Evolutionary conservation across 768 basidiomycete genomes (phyloP).

Genomic region (Symmetrospora coprosmae): DNA sequence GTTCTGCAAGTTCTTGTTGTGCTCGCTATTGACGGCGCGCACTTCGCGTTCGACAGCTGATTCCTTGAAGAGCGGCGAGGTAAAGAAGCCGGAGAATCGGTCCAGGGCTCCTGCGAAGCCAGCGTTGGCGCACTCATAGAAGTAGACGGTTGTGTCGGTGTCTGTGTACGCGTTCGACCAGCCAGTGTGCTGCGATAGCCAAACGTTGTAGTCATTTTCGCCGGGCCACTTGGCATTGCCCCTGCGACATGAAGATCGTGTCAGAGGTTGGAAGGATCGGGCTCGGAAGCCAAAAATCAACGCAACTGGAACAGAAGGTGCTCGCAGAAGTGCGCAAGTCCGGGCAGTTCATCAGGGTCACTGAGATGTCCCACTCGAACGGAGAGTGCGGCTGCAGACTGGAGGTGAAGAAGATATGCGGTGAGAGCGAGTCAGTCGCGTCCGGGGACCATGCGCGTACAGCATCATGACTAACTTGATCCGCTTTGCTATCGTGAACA

Average conservation of each 20-base stretch:
- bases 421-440: neutral
- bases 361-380: neutral
- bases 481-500: slow-evolving; percentile 36
- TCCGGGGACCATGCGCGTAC: neutral
- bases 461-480: neutral
- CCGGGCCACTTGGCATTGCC: slow-evolving; percentile 9
- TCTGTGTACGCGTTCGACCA: slow-evolving; percentile 82
- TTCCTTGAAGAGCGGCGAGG: slow-evolving; percentile 72
- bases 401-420: neutral
- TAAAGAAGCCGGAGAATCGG: slow-evolving; percentile 55
- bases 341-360: slow-evolving; percentile 16
- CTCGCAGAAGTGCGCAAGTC: slow-evolving; percentile 16
- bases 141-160: slow-evolving; percentile 64
- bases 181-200: slow-evolving; percentile 29
- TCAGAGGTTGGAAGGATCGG: neutral
- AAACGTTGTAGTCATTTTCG: slow-evolving; percentile 4
- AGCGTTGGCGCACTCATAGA: slow-evolving; percentile 46
- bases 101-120: slow-evolving; percentile 36
- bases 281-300: neutral
- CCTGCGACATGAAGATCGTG: slow-evolving; percentile 1
- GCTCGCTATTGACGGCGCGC: slow-evolving; percentile 89
- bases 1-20: slow-evolving; percentile 82
- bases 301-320: neutral
- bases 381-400: neutral
- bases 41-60: slow-evolving; percentile 77